A percentile compares a stretch with the other conserved stretches of the same genome.
These are phyloP conservation scores for Arabidopsis hybrid DNA, from an alignment of 441 rosid genomes.

Conservation along the genomic window DNA sequence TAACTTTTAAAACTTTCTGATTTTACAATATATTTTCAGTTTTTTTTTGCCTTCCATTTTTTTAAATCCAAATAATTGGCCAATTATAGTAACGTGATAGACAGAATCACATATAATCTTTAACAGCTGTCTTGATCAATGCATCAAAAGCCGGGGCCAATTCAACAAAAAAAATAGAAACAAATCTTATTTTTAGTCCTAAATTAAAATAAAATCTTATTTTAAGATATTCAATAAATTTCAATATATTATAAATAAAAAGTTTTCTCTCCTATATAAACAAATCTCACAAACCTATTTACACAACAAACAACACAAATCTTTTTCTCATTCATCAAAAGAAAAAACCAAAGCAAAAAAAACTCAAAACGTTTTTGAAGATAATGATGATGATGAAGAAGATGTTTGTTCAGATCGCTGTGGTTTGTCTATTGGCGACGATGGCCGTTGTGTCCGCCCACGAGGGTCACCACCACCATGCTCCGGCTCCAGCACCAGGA, in stretches of 20 bases:
- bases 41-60: not conserved
- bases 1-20: too few relatives aligned
- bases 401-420: conserved; percentile 40
- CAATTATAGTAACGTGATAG: conserved; percentile 34
- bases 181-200: conserved; percentile 22
- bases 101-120: conserved; percentile 35
- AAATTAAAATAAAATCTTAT: not conserved
- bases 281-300: not conserved
- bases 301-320: conserved; percentile 31
- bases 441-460: conserved; percentile 44
- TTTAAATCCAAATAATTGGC: conserved; percentile 14
- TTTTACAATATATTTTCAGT: conserved; percentile 1
- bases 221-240: conserved; percentile 10
- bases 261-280: conserved; percentile 28
- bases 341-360: not conserved
- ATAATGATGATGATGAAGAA: conserved; percentile 40
- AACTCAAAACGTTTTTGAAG: not conserved
- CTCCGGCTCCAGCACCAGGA: conserved; percentile 39
- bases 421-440: conserved; percentile 46
- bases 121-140: conserved; percentile 42
- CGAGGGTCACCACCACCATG: conserved; percentile 38
- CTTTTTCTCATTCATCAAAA: conserved; percentile 34
- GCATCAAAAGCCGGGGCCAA: conserved; percentile 39
- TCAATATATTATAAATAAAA: not conserved
- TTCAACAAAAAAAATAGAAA: conserved; percentile 26